Evolutionary conservation across 2,329 filamentous ascomycete species (phyloP).

Genomic region (Lachnellula willkommii): DNA sequence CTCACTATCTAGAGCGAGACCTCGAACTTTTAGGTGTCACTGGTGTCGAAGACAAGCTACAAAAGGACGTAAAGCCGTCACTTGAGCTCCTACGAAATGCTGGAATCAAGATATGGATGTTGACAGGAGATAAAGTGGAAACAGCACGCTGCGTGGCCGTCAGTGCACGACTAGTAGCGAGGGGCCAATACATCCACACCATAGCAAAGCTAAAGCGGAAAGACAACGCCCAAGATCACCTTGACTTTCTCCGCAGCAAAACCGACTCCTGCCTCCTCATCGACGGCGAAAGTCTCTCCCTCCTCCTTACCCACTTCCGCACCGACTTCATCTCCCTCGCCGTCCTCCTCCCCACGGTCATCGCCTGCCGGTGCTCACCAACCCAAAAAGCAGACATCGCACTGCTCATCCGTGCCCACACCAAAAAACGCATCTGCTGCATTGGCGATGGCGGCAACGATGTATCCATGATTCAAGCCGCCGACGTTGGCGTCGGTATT

Average conservation of each 20-base stretch:
- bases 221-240: slow-evolving; percentile 77
- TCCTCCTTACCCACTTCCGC: slow-evolving; percentile 79
- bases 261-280: slow-evolving; percentile 84
- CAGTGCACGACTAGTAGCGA: slow-evolving; percentile 85
- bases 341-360: slow-evolving; percentile 81
- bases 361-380: slow-evolving; percentile 93
- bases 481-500: slow-evolving; percentile 95
- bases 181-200: slow-evolving; percentile 94
- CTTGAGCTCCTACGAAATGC: slow-evolving; percentile 93
- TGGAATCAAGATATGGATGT: slow-evolving; percentile 99
- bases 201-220: slow-evolving; percentile 80
- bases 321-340: slow-evolving; percentile 83
- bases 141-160: slow-evolving; percentile 95
- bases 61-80: slow-evolving; percentile 91
- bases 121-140: slow-evolving; percentile 97
- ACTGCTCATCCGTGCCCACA: slow-evolving; percentile 80
- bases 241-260: slow-evolving; percentile 84
- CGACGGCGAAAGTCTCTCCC: slow-evolving; percentile 81
- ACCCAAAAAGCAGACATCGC: slow-evolving; percentile 96
- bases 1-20: slow-evolving; percentile 76
- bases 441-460: slow-evolving; percentile 98
- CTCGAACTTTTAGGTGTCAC: slow-evolving; percentile 95
- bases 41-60: slow-evolving; percentile 94
- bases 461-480: slow-evolving; percentile 98
- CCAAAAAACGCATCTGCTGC: slow-evolving; percentile 92